Conservation (phyloP, 1,139 yeast species). For the Debaryomyces nepalensis region DNA sequence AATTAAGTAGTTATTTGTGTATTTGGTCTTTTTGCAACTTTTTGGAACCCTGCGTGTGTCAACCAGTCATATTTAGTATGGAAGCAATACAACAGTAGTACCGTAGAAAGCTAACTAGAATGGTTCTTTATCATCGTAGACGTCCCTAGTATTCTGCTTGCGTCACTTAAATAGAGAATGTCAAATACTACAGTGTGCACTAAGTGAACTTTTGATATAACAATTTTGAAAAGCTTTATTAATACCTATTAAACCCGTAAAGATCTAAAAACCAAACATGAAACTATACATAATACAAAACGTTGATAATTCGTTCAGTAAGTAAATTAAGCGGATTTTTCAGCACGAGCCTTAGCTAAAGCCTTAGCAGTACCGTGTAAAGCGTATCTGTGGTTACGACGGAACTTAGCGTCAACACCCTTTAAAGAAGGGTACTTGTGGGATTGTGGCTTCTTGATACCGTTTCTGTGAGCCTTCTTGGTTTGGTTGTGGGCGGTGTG, state of each 20-base stretch:
- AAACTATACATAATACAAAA: constrained; percentile 18
- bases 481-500: constrained; percentile 99
- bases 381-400: constrained; percentile 99
- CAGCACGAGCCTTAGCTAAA: constrained; percentile 77
- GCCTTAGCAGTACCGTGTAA: constrained; percentile 96
- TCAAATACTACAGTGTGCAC: too few species aligned
- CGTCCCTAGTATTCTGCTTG: too few species aligned
- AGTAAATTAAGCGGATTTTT: constrained; percentile 34
- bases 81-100: neutral
- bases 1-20: neutral
- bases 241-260: constrained; percentile 22
- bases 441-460: constrained; percentile 99
- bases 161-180: too few species aligned
- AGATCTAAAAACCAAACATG: constrained; percentile 22
- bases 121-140: too few species aligned
- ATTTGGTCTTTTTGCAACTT: constrained; percentile 5
- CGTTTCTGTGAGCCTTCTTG: constrained; percentile 99
- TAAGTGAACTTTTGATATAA: too few species aligned
- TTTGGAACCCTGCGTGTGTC: neutral
- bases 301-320: constrained; percentile 13
- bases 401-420: constrained; percentile 99
- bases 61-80: neutral
- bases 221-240: constrained; percentile 20
- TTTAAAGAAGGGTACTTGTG: constrained; percentile 97
- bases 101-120: too few species aligned